Evolutionary conservation across 73 alveolate species (phyloP), one percentile per base, ranked within the genome.

Genomic region (Symbiodinium pilosum): DNA sequence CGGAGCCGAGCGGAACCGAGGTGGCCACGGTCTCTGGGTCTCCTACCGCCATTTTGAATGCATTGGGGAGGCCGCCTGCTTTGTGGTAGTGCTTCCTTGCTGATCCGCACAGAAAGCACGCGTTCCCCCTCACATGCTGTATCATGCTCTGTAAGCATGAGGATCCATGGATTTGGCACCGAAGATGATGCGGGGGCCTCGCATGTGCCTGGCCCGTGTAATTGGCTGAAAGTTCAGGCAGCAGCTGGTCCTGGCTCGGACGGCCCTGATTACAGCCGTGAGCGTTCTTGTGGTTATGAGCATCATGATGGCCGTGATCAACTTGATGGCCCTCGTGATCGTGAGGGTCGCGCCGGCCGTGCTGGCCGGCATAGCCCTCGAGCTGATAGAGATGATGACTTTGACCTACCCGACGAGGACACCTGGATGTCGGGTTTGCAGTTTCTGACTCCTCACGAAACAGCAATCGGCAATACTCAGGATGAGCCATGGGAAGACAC

Each of bases 81-180:
- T 38, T n/a, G n/a, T n/a, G n/a, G n/a, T n/a, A n/a, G n/a, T n/a
- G n/a, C n/a, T n/a, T n/a, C n/a, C n/a, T n/a, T n/a, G n/a, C n/a
- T n/a, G n/a, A n/a, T n/a, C n/a, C n/a, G n/a, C n/a, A n/a, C n/a
- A n/a, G n/a, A n/a, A n/a, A n/a, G n/a, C n/a, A n/a, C n/a, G n/a
- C n/a, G n/a, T n/a, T n/a, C n/a, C n/a, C n/a, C n/a, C n/a, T n/a
- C n/a, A n/a, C n/a, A n/a, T n/a, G n/a, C n/a, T n/a, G n/a, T n/a
- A n/a, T n/a, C n/a, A n/a, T n/a, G n/a, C n/a, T n/a, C n/a, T n/a
- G n/a, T n/a, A n/a, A n/a, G n/a, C n/a, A n/a, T n/a, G n/a, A 87
- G 95, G 95, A 88, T 88, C 75, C 95, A 88, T 34, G 68, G 95
- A 71, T 88, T 88, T 54, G 95, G 95, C 86, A 88, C 95, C 3